Evolutionary conservation across 2,329 filamentous ascomycete species (phyloP).

Genomic region (Tolypocladium guangdongense): DNA sequence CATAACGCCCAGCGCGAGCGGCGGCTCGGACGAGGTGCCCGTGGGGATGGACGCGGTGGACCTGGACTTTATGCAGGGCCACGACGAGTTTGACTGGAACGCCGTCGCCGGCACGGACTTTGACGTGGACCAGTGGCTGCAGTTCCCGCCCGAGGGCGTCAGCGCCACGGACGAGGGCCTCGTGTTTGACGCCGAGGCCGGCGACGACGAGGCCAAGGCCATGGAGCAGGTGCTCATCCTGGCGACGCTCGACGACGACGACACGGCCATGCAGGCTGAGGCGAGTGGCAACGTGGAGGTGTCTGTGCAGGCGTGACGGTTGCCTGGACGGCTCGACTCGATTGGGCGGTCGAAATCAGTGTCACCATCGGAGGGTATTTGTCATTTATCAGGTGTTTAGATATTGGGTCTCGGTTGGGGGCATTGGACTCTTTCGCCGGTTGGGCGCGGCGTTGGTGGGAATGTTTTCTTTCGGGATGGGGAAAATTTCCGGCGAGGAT

Average conservation of each 20-base stretch:
- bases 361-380: not conserved
- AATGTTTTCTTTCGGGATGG: not conserved
- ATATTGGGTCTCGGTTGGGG: not conserved
- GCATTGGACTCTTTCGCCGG: not conserved
- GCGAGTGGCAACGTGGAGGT: not conserved
- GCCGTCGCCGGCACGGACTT: slow-evolving; percentile 40
- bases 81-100: slow-evolving; percentile 44
- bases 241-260: slow-evolving; percentile 16
- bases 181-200: not conserved
- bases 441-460: not conserved
- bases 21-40: slow-evolving; percentile 28
- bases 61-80: slow-evolving; percentile 34
- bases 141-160: slow-evolving; percentile 41
- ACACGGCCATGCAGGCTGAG: too few relatives aligned
- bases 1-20: slow-evolving; percentile 35
- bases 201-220: slow-evolving; percentile 13
- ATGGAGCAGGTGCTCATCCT: slow-evolving; percentile 18
- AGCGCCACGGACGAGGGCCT: slow-evolving; percentile 24
- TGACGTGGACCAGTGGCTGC: slow-evolving; percentile 48
- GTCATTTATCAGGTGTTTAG: not conserved
- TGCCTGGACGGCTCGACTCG: not conserved
- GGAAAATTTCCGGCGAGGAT: not conserved
- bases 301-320: slow-evolving; percentile 1
- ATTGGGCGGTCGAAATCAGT: not conserved
- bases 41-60: slow-evolving; percentile 27